A percentile compares a stretch with the other conserved stretches of the same genome.
phyloP scores from a whole-genome alignment of 2,329 filamentous ascomycete genomes.

The Botrytis hyacinthi region DNA sequence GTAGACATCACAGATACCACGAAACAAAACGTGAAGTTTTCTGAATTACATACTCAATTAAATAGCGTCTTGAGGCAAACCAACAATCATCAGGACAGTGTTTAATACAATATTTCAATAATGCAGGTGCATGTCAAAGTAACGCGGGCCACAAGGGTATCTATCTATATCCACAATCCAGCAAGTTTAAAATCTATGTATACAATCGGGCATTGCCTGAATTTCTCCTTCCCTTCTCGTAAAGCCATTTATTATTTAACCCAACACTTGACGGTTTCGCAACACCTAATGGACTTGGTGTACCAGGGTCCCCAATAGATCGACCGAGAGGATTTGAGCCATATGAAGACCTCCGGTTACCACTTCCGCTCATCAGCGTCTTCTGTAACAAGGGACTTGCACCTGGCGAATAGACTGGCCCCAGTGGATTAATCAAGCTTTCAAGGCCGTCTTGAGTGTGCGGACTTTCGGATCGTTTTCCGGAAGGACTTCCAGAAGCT shows the following conservation, averaged over 20 bases:
- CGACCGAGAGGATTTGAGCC: slow-evolving; percentile 56
- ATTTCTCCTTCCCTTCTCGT: slow-evolving; percentile 67
- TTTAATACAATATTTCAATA: background rate
- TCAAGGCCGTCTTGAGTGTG: slow-evolving; percentile 7
- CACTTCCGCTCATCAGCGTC: slow-evolving; percentile 51
- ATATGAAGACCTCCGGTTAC: slow-evolving; percentile 60
- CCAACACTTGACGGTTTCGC: slow-evolving; percentile 71
- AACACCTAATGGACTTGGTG: slow-evolving; percentile 63
- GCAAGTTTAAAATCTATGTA: slow-evolving; percentile 26
- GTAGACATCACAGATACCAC: background rate
- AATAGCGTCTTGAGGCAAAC: background rate
- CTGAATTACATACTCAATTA: background rate
- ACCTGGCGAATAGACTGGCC: slow-evolving; percentile 52
- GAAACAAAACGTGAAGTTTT: slow-evolving; percentile 3
- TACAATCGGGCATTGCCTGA: slow-evolving; percentile 36
- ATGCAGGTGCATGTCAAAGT: background rate
- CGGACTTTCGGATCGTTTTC: slow-evolving; percentile 7
- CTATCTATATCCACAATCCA: slow-evolving; percentile 33
- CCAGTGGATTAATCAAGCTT: slow-evolving; percentile 32
- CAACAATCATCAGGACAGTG: no score
- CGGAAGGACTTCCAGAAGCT: slow-evolving; percentile 33
- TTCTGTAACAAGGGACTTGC: slow-evolving; percentile 66
- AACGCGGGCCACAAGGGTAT: slow-evolving; percentile 30
- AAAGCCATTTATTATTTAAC: slow-evolving; percentile 92
- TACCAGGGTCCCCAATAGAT: slow-evolving; percentile 47